Base-by-base conservation (phyloP, 192 early-diverging fungal species). In the Gryganskiella cystojenkinii region DNA sequence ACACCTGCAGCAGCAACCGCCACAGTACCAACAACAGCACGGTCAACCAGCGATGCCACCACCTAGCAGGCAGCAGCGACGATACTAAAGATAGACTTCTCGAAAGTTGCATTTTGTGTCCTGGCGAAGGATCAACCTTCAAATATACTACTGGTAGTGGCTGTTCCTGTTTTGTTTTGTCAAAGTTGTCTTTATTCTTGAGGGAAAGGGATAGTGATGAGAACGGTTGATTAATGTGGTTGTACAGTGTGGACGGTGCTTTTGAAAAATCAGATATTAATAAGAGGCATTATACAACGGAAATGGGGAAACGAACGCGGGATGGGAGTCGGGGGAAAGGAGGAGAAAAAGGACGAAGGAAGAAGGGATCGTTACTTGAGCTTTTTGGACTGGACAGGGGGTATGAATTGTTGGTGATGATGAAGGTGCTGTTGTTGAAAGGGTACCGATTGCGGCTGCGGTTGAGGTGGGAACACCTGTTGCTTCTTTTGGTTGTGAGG, bases 1-100 rank as follows among this genome's bases (percentile, higher is more conserved):
- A 4, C 70, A 49, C 20, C 46, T 15, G 34, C 72, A 63, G 34
- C 74, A 80, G 30, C 66, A 58, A 46, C 66, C 35, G 34, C 56
- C 46, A 35, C 65, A 33, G 37, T 45, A 42, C 10, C 45, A 56
- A 19, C 55, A 33, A 4, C 53, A 56, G 22, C 50, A 69, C 22
- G 19, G 19, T 24, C 47, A 50, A 19, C 47, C 15, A 13, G 22
- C 19, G 6, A 13, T 40, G 13, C 37, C 37, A 13, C 37, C 37
- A 24, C 22, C 47, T 19, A 50, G 22, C 47, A 24, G 47, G 6
- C 22, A 20, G 19, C 47, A 50, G 47, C 47, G 47, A 20, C 47
- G 47, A 50, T 50, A 17, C 19, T 24, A 20, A 24, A n/a, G n/a
- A n/a, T n/a, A n/a, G n/a, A n/a, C n/a, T n/a, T 50, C 47, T 24